phyloP scores from a whole-genome alignment of 805 yeast species.

The Teunomyces pallodes region DNA sequence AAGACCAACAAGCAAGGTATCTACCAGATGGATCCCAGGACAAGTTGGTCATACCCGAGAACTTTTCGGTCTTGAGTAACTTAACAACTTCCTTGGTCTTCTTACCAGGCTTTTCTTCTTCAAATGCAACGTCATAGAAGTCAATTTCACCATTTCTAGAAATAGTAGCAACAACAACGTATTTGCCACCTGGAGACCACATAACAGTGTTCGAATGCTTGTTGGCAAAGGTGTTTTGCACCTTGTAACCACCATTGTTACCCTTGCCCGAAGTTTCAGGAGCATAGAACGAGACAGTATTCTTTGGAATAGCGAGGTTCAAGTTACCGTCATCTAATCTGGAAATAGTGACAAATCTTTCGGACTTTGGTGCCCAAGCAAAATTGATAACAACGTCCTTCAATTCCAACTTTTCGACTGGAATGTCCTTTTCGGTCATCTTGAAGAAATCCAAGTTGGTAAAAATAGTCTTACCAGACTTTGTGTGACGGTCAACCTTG shows the following conservation, averaged over 20 bases:
- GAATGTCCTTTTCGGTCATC: slow-evolving; percentile 81
- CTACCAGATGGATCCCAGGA: slow-evolving; percentile 98
- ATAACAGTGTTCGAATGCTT: slow-evolving; percentile 68
- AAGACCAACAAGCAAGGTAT: slow-evolving; percentile 83
- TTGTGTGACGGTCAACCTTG: slow-evolving; percentile 95
- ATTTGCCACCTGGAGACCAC: slow-evolving; percentile 95
- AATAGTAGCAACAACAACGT: slow-evolving; percentile 54
- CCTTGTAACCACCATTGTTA: slow-evolving; percentile 52
- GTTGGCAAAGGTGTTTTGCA: slow-evolving; percentile 55
- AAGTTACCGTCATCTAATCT: slow-evolving; percentile 53
- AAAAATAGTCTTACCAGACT: slow-evolving; percentile 87
- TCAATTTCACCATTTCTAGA: slow-evolving; percentile 64
- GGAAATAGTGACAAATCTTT: slow-evolving; percentile 79
- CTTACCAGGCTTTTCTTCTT: slow-evolving; percentile 63
- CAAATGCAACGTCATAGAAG: slow-evolving; percentile 82
- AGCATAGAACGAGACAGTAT: slow-evolving; percentile 75
- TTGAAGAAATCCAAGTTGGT: slow-evolving; percentile 91
- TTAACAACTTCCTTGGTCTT: slow-evolving; percentile 43
- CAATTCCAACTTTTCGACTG: slow-evolving; percentile 91
- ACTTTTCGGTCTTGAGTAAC: slow-evolving; percentile 61
- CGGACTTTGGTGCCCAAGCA: slow-evolving; percentile 95
- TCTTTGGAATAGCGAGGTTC: slow-evolving; percentile 65
- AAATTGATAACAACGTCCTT: slow-evolving; percentile 84
- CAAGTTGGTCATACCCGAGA: slow-evolving; percentile 75
- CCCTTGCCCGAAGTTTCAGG: slow-evolving; percentile 62